Conservation (phyloP, 1,139 yeast species). For the Debaryomyces sp. region DNA sequence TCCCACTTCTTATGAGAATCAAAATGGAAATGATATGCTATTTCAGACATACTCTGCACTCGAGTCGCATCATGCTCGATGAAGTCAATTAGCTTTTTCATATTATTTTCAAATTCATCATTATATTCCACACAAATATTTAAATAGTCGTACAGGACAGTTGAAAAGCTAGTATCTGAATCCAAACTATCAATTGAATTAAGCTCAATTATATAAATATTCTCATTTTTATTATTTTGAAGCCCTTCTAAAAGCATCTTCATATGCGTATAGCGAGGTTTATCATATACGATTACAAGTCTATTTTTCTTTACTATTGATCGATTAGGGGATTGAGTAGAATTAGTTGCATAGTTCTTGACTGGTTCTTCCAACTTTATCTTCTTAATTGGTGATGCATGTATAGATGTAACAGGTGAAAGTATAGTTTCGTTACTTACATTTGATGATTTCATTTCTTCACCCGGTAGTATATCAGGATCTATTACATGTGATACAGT, state of each 20-base stretch:
- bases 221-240: slow-evolving; percentile 22
- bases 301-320: slow-evolving; percentile 19
- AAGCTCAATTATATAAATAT: slow-evolving; percentile 25
- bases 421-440: background rate
- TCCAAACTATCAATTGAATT: slow-evolving; percentile 7
- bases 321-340: background rate
- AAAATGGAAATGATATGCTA: slow-evolving; percentile 44
- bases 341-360: background rate
- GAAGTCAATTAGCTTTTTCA: slow-evolving; percentile 25
- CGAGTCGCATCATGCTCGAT: slow-evolving; percentile 21
- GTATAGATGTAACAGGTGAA: background rate
- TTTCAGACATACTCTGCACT: slow-evolving; percentile 24
- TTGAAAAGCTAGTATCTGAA: background rate
- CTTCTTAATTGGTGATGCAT: slow-evolving; percentile 9
- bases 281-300: slow-evolving; percentile 35
- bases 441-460: background rate
- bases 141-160: slow-evolving; percentile 24
- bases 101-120: slow-evolving; percentile 29
- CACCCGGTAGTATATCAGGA: background rate
- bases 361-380: slow-evolving; percentile 5
- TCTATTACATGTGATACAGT: background rate
- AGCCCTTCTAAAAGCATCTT: slow-evolving; percentile 30
- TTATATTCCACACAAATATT: slow-evolving; percentile 41
- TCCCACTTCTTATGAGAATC: slow-evolving; percentile 37
- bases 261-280: slow-evolving; percentile 33